These are phyloP conservation scores for Leucocoprinus sp. DNA, from an alignment of 768 basidiomycete genomes.

Conservation along the genomic window DNA sequence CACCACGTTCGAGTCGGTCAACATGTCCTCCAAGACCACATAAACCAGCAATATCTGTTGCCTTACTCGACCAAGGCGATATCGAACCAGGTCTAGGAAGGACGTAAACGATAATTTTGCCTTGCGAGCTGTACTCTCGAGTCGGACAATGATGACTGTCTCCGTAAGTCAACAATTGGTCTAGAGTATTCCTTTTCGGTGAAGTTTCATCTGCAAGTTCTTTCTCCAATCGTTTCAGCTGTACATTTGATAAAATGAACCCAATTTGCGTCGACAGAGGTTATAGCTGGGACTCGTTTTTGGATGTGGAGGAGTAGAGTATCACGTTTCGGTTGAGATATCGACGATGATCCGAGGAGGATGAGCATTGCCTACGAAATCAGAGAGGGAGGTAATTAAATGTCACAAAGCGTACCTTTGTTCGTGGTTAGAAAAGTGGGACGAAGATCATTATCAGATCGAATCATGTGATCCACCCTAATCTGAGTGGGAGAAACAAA, in stretches of 20 bases:
- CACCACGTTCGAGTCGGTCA: conserved; percentile 81
- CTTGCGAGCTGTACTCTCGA: conserved; percentile 23
- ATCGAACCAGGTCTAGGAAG: conserved; percentile 84
- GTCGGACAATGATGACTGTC: conserved; percentile 54
- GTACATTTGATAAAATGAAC: conserved; percentile 75
- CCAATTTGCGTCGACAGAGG: conserved; percentile 74
- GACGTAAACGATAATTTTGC: conserved; percentile 53
- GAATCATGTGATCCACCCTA: too few species aligned
- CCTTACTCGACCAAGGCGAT: conserved; percentile 99
- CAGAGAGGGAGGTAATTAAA: too few species aligned
- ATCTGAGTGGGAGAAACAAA: too few species aligned
- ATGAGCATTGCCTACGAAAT: conserved; percentile 55
- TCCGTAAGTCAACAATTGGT: conserved; percentile 77
- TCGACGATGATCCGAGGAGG: conserved; percentile 66
- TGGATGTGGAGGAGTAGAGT: conserved; percentile 57
- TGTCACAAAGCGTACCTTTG: too few species aligned
- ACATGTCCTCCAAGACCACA: conserved; percentile 73
- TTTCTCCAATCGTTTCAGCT: conserved; percentile 32
- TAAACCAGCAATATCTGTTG: conserved; percentile 86
- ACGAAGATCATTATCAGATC: too few species aligned
- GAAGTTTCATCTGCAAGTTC: conserved; percentile 41
- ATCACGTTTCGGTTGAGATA: conserved; percentile 65
- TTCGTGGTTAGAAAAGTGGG: too few species aligned
- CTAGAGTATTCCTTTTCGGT: conserved; percentile 42
- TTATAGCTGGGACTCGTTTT: conserved; percentile 39